These are phyloP conservation scores for Acrocalymma vagum DNA, from an alignment of 2,329 filamentous ascomycete species.

Conservation along the genomic window DNA sequence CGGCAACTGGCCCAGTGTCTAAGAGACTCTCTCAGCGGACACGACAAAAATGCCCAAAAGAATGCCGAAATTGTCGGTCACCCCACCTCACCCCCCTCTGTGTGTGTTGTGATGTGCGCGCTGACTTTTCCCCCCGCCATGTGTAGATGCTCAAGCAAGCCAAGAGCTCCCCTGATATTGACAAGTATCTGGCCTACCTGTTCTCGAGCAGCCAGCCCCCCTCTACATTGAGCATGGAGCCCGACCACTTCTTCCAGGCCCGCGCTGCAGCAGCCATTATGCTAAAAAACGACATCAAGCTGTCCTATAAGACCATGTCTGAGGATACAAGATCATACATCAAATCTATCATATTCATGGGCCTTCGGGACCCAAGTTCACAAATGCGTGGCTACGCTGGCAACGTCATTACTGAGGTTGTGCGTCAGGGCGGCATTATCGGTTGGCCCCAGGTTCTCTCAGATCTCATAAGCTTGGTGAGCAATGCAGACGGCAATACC, in stretches of 20 bases:
- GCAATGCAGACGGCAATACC: conserved; percentile 74
- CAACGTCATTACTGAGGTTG: conserved; percentile 92
- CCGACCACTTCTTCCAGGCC: conserved; percentile 74
- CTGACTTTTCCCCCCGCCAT: conserved; percentile 32
- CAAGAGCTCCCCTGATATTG: conserved; percentile 87
- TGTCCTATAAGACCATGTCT: conserved; percentile 78
- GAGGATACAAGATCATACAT: conserved; percentile 78
- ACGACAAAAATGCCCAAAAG: conserved; percentile 81
- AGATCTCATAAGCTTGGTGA: conserved; percentile 80
- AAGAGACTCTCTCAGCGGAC: conserved; percentile 88
- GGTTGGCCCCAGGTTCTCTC: conserved; percentile 91
- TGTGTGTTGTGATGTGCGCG: conserved; percentile 17
- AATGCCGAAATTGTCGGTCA: conserved; percentile 83
- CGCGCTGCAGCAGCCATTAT: conserved; percentile 90
- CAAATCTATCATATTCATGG: conserved; percentile 78
- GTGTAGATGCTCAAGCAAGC: conserved; percentile 90
- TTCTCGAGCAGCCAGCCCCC: conserved; percentile 76
- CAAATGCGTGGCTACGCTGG: conserved; percentile 91
- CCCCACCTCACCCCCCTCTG: conserved; percentile 15
- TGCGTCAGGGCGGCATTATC: conserved; percentile 83
- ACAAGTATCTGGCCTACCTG: conserved; percentile 95
- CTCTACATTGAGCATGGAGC: conserved; percentile 65
- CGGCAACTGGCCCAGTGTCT: conserved; percentile 88
- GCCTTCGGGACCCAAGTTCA: conserved; percentile 80
- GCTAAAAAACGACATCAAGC: conserved; percentile 91